Base-by-base conservation (phyloP, 306 rosid species). In the Glycyrrhiza uralensis region DNA sequence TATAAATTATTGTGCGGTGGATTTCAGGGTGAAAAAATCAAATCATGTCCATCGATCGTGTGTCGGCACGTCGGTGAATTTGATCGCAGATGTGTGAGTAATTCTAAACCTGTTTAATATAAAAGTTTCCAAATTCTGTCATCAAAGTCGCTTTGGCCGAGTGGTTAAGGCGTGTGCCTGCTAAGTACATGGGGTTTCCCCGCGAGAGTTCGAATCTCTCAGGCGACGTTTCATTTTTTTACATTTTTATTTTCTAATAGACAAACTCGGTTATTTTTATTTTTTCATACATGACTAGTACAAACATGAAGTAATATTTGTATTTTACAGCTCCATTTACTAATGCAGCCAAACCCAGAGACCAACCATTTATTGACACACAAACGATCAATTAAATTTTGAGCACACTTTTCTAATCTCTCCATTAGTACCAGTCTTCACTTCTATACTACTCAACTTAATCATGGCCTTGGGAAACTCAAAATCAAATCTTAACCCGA, bases 91-190 rank as follows among this genome's bases (percentile, higher is more conserved):
- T n/a, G n/a, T n/a, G n/a, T n/a, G n/a, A n/a, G n/a, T n/a, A n/a
- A n/a, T n/a, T n/a, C n/a, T n/a, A n/a, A n/a, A n/a, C n/a, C n/a
- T n/a, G n/a, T n/a, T n/a, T n/a, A n/a, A n/a, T n/a, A 45, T 45
- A 15, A 1, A 5, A 4, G 8, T 15, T 49, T 18, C 9, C 1
- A 4, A 5, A 1, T 8, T 0, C 0, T 1, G 1, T 2, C 41
- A 62, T 2, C 20, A 0, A 41, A 15, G 94, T 80, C 89, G 86
- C 95, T 84, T 89, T 89, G 91, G 91, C 95, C 91, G 95, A 89
- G 91, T 82, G 95, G 91, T 89, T 89, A 89, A 89, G 95, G 91
- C 88, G 95, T 89, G 95, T 86, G 95, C 86, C 91, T 89, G 95
- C 91, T 86, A 84, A 86, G 91, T 86, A 82, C 89, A 80, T 84